phyloP scores from a whole-genome alignment of 2,329 filamentous ascomycete species.

The Cordyceps cateniannulata region DNA sequence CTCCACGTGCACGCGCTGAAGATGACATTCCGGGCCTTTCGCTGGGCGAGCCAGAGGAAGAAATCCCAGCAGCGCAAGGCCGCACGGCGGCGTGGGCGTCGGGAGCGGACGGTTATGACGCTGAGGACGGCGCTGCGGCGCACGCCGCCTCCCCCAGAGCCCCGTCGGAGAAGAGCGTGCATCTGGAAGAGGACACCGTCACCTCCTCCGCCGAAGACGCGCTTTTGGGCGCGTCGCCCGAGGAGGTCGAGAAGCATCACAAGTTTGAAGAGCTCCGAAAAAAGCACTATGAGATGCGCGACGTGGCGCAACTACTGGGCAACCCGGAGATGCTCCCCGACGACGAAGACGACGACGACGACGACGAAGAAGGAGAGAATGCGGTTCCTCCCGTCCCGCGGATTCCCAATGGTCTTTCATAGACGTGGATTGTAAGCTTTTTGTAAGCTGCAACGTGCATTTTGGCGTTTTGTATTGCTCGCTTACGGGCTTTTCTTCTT shows the following conservation, averaged over 20 bases:
- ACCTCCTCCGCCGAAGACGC: conserved; percentile 53
- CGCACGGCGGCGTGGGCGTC: conserved; percentile 7
- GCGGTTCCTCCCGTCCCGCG: conserved; percentile 36
- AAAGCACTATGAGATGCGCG: conserved; percentile 98
- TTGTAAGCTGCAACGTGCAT: not conserved
- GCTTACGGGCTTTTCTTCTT: not conserved
- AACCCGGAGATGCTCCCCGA: conserved; percentile 62
- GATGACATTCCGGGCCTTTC: conserved; percentile 90
- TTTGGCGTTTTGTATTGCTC: not conserved
- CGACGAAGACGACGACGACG: conserved; percentile 55
- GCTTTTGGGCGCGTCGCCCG: conserved; percentile 48
- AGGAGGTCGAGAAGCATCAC: conserved; percentile 85
- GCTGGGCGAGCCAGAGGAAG: conserved; percentile 85
- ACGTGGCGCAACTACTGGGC: conserved; percentile 81
- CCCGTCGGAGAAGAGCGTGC: conserved; percentile 61
- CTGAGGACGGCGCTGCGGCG: conserved; percentile 12
- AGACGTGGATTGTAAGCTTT: conserved; percentile 11
- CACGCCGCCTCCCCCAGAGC: conserved; percentile 28
- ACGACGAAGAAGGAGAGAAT: conserved; percentile 32
- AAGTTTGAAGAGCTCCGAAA: conserved; percentile 88
- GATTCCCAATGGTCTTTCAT: conserved; percentile 35
- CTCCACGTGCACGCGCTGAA: conserved; percentile 36
- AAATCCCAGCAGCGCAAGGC: conserved; percentile 39
- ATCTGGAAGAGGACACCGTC: conserved; percentile 62
- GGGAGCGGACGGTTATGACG: not conserved